phyloP scores from a whole-genome alignment of 2,329 filamentous ascomycete species.

The Colletotrichum spinosum region DNA sequence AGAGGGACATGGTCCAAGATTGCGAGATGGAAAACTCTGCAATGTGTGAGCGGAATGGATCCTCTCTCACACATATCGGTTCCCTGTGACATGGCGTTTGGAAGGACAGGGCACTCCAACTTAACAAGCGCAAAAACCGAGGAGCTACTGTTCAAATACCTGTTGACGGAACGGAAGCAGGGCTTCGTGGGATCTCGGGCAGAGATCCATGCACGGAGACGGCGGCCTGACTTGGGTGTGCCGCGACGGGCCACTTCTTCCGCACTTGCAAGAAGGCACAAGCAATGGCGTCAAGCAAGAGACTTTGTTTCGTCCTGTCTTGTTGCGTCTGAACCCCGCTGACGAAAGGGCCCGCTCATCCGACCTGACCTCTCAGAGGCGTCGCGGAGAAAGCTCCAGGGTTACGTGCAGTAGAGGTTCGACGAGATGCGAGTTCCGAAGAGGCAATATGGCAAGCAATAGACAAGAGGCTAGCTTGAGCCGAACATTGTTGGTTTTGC shows the following conservation, averaged over 20 bases:
- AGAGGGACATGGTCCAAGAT: too few species aligned
- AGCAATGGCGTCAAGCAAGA: constrained; percentile 12
- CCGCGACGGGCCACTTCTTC: background rate
- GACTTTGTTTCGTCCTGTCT: background rate
- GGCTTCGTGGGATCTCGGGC: constrained; percentile 24
- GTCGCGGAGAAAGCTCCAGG: background rate
- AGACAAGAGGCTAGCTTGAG: constrained; percentile 13
- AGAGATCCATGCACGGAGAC: constrained; percentile 21
- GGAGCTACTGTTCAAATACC: too few species aligned
- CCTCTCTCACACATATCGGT: background rate
- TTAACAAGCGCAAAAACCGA: background rate
- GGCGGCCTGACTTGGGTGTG: constrained; percentile 15
- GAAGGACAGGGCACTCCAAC: background rate
- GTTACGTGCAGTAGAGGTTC: background rate
- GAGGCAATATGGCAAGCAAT: constrained; percentile 20
- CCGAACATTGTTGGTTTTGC: constrained; percentile 16
- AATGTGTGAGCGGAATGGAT: too few species aligned
- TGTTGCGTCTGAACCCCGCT: background rate
- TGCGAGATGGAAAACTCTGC: too few species aligned
- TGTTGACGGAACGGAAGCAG: background rate
- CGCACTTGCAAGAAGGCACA: background rate
- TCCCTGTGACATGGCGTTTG: background rate
- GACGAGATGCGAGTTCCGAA: background rate
- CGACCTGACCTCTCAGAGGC: background rate
- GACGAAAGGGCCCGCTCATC: background rate